Evolutionary conservation across 2,329 filamentous ascomycete genomes (phyloP), one percentile per base, ranked within the genome.

Genomic region (Aspergillus hortae): DNA sequence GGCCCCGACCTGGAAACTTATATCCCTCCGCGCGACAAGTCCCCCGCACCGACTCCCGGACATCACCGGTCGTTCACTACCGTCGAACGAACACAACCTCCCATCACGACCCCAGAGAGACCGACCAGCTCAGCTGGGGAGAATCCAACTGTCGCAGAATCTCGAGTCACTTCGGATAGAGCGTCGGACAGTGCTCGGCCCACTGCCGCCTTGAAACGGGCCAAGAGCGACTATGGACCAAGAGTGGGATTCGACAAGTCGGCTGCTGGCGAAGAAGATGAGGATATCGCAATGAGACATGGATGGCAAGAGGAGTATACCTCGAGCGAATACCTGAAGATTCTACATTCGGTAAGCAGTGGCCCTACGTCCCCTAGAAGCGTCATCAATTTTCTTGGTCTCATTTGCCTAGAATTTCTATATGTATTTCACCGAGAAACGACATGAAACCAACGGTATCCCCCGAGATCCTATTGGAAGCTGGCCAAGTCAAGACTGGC

Each of bases 371-470:
- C 19, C 4, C 33, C 30, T 19, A 11, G 19, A n/a, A 21, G 6
- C 35, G 38, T 40, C 19, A 44, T n/a, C 33, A n/a, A 23, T 33
- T 44, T 32, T 17, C 15, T 12, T 23, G 27, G 23, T 33, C 57
- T 59, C 52, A 57, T 48, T 60, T 55, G 54, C 55, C 50, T 72
- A 96, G 88, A 95, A 90, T 61, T 99, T 95, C 84, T 97, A 96
- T 77, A 97, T 97, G 92, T 99, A 99, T 74, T 99, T 89, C 72
- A 96, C 92, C 57, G 94, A 99, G 73, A 97, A 97, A 73, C 87
- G 92, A 48, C 94, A 99, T 73, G 94, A 97, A 69, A 94, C 90
- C 19, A 92, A 90, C 33, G 94, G 91, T 19, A 90, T 92, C 60
- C 90, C 91, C 14, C 90, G 91, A 67, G 74, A 76, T 53, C 75